Percentiles rank a stretch among this genome's conserved stretches.
Conservation (phyloP, 1,284 basidiomycete species). For the Grifola frondosa region DNA sequence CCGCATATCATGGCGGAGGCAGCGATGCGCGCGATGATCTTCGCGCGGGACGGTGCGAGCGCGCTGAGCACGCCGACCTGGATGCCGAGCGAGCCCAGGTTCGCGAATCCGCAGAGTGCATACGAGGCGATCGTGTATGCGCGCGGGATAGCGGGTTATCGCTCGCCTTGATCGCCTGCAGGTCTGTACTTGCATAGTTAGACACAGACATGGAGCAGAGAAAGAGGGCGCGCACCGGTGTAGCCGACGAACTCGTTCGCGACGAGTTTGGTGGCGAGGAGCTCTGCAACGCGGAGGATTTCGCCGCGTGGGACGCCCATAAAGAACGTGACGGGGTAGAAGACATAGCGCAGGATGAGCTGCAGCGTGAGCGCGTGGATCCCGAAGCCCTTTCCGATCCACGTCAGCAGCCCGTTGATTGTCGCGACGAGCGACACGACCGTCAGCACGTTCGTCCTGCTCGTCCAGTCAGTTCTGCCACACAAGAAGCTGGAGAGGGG, state of each 20-base stretch:
- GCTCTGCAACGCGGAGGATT: constrained; percentile 72
- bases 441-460: constrained; percentile 75
- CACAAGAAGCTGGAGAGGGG: constrained; percentile 7
- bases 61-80: constrained; percentile 88
- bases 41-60: constrained; percentile 75
- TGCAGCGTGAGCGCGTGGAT: constrained; percentile 82
- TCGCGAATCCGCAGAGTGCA: constrained; percentile 89
- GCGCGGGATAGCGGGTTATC: constrained; percentile 63
- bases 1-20: constrained; percentile 80
- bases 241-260: constrained; percentile 90
- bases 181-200: constrained; percentile 31
- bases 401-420: constrained; percentile 85
- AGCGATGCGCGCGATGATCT: constrained; percentile 71
- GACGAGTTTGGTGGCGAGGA: constrained; percentile 85
- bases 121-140: constrained; percentile 80
- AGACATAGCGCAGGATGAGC: constrained; percentile 82
- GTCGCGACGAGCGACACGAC: constrained; percentile 78
- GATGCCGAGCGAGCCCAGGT: constrained; percentile 84
- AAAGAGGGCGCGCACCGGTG: constrained; percentile 35
- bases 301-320: constrained; percentile 74
- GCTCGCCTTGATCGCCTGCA: constrained; percentile 51
- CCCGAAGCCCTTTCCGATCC: constrained; percentile 86
- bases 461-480: constrained; percentile 1
- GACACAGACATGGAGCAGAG: background rate
- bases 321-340: constrained; percentile 87